Conservation (phyloP, 1,284 basidiomycete genomes). For the Ganoderma lingzhi region DNA sequence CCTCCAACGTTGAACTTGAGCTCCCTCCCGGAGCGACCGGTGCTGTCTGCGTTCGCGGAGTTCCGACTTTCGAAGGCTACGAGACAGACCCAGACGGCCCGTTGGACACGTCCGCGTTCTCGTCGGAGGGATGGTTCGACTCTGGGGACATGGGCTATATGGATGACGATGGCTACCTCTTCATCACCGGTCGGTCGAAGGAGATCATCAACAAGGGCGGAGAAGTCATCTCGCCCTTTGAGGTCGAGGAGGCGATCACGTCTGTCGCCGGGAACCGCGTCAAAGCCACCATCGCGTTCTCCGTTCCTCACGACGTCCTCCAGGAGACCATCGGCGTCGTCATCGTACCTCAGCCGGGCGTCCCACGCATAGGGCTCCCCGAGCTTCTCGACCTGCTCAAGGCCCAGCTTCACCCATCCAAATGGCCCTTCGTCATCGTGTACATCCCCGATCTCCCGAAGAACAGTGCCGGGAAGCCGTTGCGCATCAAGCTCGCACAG, state of each 20-base stretch:
- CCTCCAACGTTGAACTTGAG: conserved; percentile 47
- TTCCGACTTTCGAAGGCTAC: conserved; percentile 56
- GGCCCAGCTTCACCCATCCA: conserved; percentile 53
- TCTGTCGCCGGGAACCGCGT: conserved; percentile 50
- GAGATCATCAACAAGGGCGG: conserved; percentile 72
- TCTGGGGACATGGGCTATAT: conserved; percentile 73
- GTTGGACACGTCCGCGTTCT: conserved; percentile 53
- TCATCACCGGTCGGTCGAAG: conserved; percentile 65
- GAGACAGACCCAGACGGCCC: conserved; percentile 47
- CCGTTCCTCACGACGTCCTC: conserved; percentile 52
- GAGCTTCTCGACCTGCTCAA: conserved; percentile 53
- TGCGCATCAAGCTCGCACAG: conserved; percentile 51
- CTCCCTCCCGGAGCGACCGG: conserved; percentile 47
- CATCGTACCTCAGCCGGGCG: conserved; percentile 43
- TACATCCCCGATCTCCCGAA: conserved; percentile 55
- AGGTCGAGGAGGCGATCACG: conserved; percentile 58
- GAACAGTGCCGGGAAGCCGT: conserved; percentile 54
- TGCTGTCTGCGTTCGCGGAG: conserved; percentile 53
- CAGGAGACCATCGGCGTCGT: conserved; percentile 56
- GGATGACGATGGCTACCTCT: conserved; percentile 66
- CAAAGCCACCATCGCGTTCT: conserved; percentile 52
- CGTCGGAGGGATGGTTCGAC: conserved; percentile 59
- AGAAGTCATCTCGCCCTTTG: conserved; percentile 74
- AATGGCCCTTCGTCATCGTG: conserved; percentile 54
- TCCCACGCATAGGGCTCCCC: conserved; percentile 46